Base-by-base conservation (phyloP, 345 rosid species). In the Carallia pectinifolia region DNA sequence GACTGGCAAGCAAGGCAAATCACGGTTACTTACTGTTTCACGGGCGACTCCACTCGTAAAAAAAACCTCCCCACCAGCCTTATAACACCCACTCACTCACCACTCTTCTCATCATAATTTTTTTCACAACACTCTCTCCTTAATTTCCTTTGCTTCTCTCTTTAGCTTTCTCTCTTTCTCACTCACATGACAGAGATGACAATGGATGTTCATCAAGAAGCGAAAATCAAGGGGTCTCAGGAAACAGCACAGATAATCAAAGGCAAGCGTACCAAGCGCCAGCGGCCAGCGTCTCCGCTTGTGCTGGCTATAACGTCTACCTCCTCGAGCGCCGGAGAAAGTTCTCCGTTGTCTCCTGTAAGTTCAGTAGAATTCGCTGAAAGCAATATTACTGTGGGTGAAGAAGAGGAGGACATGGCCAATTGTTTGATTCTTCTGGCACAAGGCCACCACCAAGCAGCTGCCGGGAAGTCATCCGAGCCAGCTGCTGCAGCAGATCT, bases 191-290 rank as follows among this genome's bases (percentile, higher is more conserved):
- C 60, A 27, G 60, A 27, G 7, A 78, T 52, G 72, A 78, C 75
- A 58, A 77, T 66, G 76, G 85, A 73, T 66, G 73, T 59, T 77
- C 75, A 72, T 16, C 84, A 77, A 37, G 77, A 74, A 50, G 73
- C 31, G 33, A 55, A 23, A 0, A 23, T 23, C 23, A 23, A 40
- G 37, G 66, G 52, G 29, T 67, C 79, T 52, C 68, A 61, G 52
- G 80, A 74, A 59, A 40, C 66, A 6, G 8, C 67, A n/a, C 75
- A 70, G 18, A 27, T 80, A 64, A 81, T 76, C 78, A 91, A 88
- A 69, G 88, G 96, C 7, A 88, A 87, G 81, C 86, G 96, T 37
- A 91, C 92, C 56, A 91, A 85, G 88, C 89, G 94, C 4, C 89
- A 76, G 36, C 73, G 91, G 31, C 80, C 86, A 4, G 55, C 64